A percentile compares a stretch with the other conserved stretches of the same genome.
Evolutionary conservation across 2,329 filamentous ascomycete species (phyloP).

Genomic region (Fusarium sp.): DNA sequence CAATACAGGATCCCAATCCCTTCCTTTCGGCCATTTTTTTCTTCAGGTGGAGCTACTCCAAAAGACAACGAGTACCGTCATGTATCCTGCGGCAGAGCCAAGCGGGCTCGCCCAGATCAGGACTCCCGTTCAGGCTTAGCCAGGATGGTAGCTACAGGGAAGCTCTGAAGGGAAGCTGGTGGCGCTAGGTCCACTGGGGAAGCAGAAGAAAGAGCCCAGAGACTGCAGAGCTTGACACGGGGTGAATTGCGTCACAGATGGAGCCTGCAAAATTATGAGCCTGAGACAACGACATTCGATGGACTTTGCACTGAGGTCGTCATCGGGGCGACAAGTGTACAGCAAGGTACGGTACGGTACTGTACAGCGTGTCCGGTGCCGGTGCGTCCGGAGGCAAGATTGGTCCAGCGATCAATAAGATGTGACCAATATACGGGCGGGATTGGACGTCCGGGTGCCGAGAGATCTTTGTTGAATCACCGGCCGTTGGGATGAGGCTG

Average conservation of each 20-base stretch:
- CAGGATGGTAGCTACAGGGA: conserved; percentile 28
- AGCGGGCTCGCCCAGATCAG: background rate
- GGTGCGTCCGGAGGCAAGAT: conserved; percentile 10
- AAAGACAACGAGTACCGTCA: background rate
- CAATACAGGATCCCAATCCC: background rate
- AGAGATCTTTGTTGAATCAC: conserved; percentile 35
- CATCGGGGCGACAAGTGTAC: conserved; percentile 12
- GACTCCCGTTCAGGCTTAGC: conserved; percentile 26
- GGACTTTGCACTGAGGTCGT: conserved; percentile 16
- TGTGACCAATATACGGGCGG: conserved; percentile 1
- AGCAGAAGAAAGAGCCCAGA: conserved; percentile 15
- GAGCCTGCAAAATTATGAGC: conserved; percentile 29
- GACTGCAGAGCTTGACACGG: background rate
- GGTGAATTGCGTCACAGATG: conserved; percentile 40
- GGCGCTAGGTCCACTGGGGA: conserved; percentile 28
- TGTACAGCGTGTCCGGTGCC: conserved; percentile 11
- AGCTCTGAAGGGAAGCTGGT: conserved; percentile 22
- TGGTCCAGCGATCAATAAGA: conserved; percentile 7
- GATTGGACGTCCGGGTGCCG: background rate
- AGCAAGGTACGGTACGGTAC: background rate
- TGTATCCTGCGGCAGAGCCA: background rate
- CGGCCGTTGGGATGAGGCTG: conserved; percentile 32
- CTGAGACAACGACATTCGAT: conserved; percentile 11
- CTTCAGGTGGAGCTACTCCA: background rate
- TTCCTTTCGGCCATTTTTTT: conserved; percentile 5